These are phyloP conservation scores for Eutrema japonicum DNA, from an alignment of 345 rosid genomes.

Conservation along the genomic window DNA sequence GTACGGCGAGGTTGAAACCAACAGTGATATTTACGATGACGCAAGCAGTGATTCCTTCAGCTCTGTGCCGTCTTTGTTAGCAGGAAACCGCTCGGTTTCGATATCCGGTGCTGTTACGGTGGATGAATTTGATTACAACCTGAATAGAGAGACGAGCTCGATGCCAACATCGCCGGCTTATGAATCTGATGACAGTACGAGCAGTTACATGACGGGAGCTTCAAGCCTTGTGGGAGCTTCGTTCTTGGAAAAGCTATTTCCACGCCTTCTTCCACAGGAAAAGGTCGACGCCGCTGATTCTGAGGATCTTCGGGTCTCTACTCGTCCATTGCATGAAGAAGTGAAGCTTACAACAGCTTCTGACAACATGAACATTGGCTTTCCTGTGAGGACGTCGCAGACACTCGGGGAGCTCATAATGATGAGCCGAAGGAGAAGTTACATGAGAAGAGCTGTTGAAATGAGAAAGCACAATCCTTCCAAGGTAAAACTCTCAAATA, in stretches of 20 bases:
- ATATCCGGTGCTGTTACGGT: constrained; percentile 53
- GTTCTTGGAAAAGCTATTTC: constrained; percentile 89
- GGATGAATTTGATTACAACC: constrained; percentile 36
- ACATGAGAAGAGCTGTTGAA: constrained; percentile 63
- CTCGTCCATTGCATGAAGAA: constrained; percentile 36
- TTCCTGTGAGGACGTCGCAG: constrained; percentile 50
- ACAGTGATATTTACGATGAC: constrained; percentile 27
- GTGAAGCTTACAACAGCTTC: constrained; percentile 31
- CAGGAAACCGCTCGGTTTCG: constrained; percentile 50
- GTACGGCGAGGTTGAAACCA: constrained; percentile 30
- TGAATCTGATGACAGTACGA: constrained; percentile 61
- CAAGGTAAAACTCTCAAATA: constrained; percentile 52
- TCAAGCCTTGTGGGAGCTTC: constrained; percentile 72
- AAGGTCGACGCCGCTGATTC: constrained; percentile 39
- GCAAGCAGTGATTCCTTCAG: constrained; percentile 52
- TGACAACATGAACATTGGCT: constrained; percentile 35
- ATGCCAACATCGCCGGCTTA: constrained; percentile 59
- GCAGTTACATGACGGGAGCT: constrained; percentile 70
- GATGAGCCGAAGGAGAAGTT: constrained; percentile 81
- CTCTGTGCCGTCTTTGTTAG: constrained; percentile 58
- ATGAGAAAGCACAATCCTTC: constrained; percentile 56
- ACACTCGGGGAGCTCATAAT: constrained; percentile 87
- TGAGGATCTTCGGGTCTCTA: constrained; percentile 28
- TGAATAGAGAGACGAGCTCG: constrained; percentile 37
- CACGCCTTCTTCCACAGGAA: constrained; percentile 59